Evolutionary conservation across 2,329 filamentous ascomycete species (phyloP).

Genomic region (Clarireedia monteithiana): DNA sequence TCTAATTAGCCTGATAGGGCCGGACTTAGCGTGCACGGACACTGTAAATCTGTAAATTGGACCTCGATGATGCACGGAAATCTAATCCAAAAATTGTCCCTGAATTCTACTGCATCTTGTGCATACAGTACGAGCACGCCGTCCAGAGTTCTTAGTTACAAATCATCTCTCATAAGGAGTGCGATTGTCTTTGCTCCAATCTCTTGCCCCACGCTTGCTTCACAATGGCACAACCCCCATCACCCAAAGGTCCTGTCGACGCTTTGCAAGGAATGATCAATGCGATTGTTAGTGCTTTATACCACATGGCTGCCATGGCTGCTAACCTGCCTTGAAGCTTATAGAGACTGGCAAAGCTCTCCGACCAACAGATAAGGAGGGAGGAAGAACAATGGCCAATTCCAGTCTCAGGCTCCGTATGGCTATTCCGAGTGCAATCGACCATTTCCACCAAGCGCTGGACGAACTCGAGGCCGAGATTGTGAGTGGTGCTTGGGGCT

Average conservation of each 20-base stretch:
- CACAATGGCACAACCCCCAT: slow-evolving; percentile 16
- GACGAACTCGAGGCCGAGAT: slow-evolving; percentile 51
- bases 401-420: slow-evolving; percentile 18
- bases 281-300: slow-evolving; percentile 40
- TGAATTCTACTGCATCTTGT: too few relatives aligned
- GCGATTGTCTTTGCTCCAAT: not conserved
- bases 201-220: not conserved
- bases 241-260: slow-evolving; percentile 25
- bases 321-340: slow-evolving; percentile 34
- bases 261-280: slow-evolving; percentile 46
- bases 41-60: too few relatives aligned
- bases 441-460: slow-evolving; percentile 40
- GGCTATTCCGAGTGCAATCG: slow-evolving; percentile 24
- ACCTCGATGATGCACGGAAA: too few relatives aligned
- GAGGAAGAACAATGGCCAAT: slow-evolving; percentile 32
- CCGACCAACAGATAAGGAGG: slow-evolving; percentile 40
- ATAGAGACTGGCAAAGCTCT: slow-evolving; percentile 52
- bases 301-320: not conserved
- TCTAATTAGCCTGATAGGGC: too few relatives aligned
- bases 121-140: too few relatives aligned
- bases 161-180: not conserved
- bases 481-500: slow-evolving; percentile 32
- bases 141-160: too few relatives aligned
- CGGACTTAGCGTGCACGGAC: too few relatives aligned
- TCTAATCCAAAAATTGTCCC: too few relatives aligned